These are phyloP conservation scores for Ustilago bromivora DNA, from an alignment of 1,284 basidiomycete species.

Conservation along the genomic window DNA sequence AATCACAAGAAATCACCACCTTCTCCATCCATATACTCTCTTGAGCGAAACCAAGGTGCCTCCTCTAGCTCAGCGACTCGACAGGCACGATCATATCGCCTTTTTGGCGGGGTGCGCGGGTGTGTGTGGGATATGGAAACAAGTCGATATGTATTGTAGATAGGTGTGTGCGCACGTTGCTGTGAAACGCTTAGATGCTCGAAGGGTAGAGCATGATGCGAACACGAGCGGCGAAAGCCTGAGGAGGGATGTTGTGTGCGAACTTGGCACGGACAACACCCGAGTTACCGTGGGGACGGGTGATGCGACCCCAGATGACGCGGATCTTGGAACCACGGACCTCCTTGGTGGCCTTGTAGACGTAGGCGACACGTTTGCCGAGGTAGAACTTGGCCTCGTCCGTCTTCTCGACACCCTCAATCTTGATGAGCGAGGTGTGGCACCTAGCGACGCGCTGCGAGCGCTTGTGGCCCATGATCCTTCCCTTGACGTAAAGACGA, in stretches of 20 bases:
- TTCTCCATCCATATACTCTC: conserved; percentile 1
- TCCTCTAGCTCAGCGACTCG: conserved; percentile 12
- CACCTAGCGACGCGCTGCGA: conserved; percentile 95
- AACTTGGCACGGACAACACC: conserved; percentile 99
- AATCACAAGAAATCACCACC: conserved; percentile 34
- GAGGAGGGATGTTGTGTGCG: conserved; percentile 93
- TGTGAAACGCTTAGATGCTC: conserved; percentile 54
- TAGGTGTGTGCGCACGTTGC: background rate
- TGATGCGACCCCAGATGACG: conserved; percentile 90
- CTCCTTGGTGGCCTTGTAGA: conserved; percentile 95
- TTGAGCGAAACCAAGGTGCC: conserved; percentile 7
- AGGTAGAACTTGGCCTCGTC: conserved; percentile 98
- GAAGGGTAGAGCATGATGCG: conserved; percentile 80
- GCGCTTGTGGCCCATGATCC: conserved; percentile 97
- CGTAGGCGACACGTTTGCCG: conserved; percentile 98
- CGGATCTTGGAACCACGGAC: conserved; percentile 91
- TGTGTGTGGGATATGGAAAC: conserved; percentile 10
- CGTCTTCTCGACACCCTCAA: conserved; percentile 94
- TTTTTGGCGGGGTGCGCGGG: conserved; percentile 22
- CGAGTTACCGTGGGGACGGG: conserved; percentile 76
- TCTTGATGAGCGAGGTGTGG: conserved; percentile 93
- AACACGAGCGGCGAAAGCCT: conserved; percentile 92
- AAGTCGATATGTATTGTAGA: conserved; percentile 7
- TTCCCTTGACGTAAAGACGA: conserved; percentile 94
- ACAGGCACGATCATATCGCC: conserved; percentile 36